Evolutionary conservation across 345 rosid species (phyloP).

Genomic region (Psidium friedrichsthalianum): DNA sequence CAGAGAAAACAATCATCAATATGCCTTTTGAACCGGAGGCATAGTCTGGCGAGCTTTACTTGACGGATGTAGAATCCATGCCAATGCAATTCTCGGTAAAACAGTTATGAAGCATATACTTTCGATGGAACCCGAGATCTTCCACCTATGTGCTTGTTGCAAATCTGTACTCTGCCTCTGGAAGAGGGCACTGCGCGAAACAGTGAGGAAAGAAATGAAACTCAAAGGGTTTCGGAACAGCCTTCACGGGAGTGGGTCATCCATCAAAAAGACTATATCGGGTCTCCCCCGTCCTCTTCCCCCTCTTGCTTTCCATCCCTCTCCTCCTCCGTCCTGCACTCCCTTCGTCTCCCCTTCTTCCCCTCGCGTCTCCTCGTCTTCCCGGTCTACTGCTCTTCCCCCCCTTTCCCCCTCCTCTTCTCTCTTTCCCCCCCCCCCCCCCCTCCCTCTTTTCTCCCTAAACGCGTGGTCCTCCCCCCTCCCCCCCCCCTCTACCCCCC

Average conservation of each 20-base stretch:
- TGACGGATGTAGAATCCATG: slow-evolving; percentile 58
- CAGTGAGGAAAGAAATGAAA: slow-evolving; percentile 53
- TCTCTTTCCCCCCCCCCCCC: too few relatives aligned
- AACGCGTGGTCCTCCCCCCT: too few relatives aligned
- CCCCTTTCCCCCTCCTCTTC: too few relatives aligned
- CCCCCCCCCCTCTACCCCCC: too few relatives aligned
- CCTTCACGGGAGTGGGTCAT: slow-evolving; percentile 80
- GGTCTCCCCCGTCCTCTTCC: too few relatives aligned
- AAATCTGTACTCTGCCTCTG: slow-evolving; percentile 83
- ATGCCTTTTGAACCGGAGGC: slow-evolving; percentile 49
- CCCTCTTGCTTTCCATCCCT: too few relatives aligned
- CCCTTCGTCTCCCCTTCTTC: too few relatives aligned
- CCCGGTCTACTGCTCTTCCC: too few relatives aligned
- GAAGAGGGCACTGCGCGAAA: slow-evolving; percentile 79
- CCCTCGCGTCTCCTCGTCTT: too few relatives aligned
- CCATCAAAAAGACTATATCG: slow-evolving; percentile 42
- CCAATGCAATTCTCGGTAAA: slow-evolving; percentile 43
- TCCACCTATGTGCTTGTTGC: slow-evolving; percentile 61
- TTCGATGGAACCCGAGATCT: slow-evolving; percentile 32
- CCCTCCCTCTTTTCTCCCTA: too few relatives aligned
- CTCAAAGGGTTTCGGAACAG: slow-evolving; percentile 40
- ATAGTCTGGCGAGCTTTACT: slow-evolving; percentile 68
- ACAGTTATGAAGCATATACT: slow-evolving; percentile 45
- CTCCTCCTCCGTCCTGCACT: too few relatives aligned
- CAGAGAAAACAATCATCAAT: slow-evolving; percentile 37